Conservation (phyloP, 305 asterid species). For the Petunia hybrid region DNA sequence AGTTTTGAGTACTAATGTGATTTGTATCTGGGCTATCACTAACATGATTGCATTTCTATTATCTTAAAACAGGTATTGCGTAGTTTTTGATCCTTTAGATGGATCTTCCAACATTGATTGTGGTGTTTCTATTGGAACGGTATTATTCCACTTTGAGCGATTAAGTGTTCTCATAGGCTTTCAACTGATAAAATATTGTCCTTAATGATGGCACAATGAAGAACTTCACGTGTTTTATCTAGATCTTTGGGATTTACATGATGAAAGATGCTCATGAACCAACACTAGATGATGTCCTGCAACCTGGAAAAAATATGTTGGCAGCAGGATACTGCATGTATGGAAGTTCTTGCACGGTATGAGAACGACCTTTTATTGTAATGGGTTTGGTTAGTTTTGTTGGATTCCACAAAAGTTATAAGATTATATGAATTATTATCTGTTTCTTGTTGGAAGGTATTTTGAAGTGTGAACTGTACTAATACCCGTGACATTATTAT, state of each 20-base stretch:
- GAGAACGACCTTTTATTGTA: slow-evolving; percentile 14
- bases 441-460: not conserved
- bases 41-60: slow-evolving; percentile 1
- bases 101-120: slow-evolving; percentile 99
- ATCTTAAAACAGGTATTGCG: slow-evolving; percentile 71
- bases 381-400: not conserved
- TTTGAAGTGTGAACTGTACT: not conserved
- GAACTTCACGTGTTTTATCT: slow-evolving; percentile 37
- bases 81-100: slow-evolving; percentile 96
- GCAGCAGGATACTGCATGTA: slow-evolving; percentile 99
- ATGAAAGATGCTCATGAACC: slow-evolving; percentile 70
- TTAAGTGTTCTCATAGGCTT: slow-evolving; percentile 26
- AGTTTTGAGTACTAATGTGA: not conserved
- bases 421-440: not conserved
- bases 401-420: not conserved
- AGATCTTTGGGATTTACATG: slow-evolving; percentile 92
- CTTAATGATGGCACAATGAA: not conserved
- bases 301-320: slow-evolving; percentile 92
- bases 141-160: slow-evolving; percentile 40
- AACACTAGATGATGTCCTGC: slow-evolving; percentile 77
- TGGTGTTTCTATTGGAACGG: slow-evolving; percentile 98
- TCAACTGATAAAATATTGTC: not conserved
- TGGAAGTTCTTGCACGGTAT: slow-evolving; percentile 98
- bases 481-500: not conserved
- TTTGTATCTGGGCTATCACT: slow-evolving; percentile 11